Evolutionary conservation across 1,284 basidiomycete genomes (phyloP).

Genomic region (Heterobasidion occidentale): DNA sequence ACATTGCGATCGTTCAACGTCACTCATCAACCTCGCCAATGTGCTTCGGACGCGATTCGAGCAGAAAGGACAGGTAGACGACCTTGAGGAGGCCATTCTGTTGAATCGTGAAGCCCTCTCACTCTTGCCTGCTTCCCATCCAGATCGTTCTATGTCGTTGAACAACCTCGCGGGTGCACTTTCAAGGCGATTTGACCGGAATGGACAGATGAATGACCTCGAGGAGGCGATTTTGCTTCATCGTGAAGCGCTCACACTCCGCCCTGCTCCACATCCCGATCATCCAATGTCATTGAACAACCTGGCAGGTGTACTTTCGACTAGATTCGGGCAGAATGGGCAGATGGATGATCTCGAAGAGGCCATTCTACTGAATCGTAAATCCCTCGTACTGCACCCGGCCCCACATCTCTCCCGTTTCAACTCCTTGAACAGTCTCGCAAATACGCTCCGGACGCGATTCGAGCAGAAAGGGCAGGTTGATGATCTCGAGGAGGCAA

Average conservation of each 20-base stretch:
- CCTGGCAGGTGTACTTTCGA: too few relatives aligned
- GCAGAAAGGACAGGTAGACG: too few relatives aligned
- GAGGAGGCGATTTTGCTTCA: too few relatives aligned
- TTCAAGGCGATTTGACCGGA: neutral
- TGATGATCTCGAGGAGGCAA: conserved; percentile 24
- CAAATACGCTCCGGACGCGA: conserved; percentile 17
- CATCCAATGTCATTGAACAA: too few relatives aligned
- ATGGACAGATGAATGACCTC: neutral
- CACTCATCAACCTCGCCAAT: too few relatives aligned
- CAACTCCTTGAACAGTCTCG: conserved; percentile 19
- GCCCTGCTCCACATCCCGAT: too few relatives aligned
- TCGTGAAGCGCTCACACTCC: too few relatives aligned
- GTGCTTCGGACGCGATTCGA: too few relatives aligned
- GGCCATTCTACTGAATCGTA: conserved; percentile 18
- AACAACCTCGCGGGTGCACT: neutral
- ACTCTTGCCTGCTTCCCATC: neutral
- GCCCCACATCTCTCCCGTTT: conserved; percentile 12
- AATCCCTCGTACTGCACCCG: conserved; percentile 15
- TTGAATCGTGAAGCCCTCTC: neutral
- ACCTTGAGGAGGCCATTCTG: neutral
- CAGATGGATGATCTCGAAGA: conserved; percentile 15
- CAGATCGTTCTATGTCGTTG: neutral
- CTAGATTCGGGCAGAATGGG: too few relatives aligned
- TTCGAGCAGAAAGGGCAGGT: conserved; percentile 16
- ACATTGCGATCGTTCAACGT: neutral